Base-by-base conservation (phyloP, 1,284 basidiomycete species). In the Rhodotorula sp. region DNA sequence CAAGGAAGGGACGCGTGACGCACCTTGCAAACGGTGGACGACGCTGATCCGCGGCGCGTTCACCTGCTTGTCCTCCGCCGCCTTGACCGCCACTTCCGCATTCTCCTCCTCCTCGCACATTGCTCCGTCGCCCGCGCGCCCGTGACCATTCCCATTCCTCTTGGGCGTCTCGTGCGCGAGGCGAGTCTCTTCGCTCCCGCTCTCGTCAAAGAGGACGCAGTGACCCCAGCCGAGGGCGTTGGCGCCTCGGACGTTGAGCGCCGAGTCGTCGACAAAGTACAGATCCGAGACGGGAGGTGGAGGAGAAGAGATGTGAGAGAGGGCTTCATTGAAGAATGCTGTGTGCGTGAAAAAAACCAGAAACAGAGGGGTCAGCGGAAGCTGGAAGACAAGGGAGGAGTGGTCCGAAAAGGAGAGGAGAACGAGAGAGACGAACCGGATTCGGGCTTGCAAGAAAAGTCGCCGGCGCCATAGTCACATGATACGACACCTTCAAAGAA, bases 371-470 rank as follows among this genome's bases (percentile, higher is more conserved):
- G 46, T 48, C 46, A 48, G 46, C 46, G 46, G 46, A 48, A 37
- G 33, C 10, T 10, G 33, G 33, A 7, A 37, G 33, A 8, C 33
- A 37, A 37, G 33, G 33, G 33, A 4, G 33, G 33, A 33, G 33
- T 33, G 33, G 33, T 7, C 33, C 33, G 33, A 33, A 33, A 37
- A 8, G 33, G 33, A 37, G 33, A 37, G 37, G 37, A 54, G 45
- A 29, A 22, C 4, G 1, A 45, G 2, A 45, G 2, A 4, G 17
- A 63, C 67, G 6, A 18, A 73, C 74, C 62, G 0, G 65, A 59
- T 65, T 82, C 81, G 8, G 81, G 81, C 63, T 82, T 82, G 77
- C 81, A 82, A 20, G 79, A 77, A 68, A 82, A 82, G 46, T 79
- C 76, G 15, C 73, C 71, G 15, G 74, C 73, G 18, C 77, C 77